Evolutionary conservation across 176 grass and related monocot genomes (phyloP).

Genomic region (Oropetium thomaeum): DNA sequence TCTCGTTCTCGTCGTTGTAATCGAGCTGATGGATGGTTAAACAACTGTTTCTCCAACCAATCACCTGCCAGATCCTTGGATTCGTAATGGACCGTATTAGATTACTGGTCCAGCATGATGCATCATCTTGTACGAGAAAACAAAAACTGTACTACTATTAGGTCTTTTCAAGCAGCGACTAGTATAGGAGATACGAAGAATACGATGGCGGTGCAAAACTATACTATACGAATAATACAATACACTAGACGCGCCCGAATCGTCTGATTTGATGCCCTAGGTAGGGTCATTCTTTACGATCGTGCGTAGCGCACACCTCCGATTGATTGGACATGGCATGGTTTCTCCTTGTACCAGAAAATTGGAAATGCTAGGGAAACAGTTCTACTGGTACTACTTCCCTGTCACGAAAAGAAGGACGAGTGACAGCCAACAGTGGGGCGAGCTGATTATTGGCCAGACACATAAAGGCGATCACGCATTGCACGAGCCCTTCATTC

Average conservation of each 20-base stretch:
- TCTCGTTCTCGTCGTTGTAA: not conserved
- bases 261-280: constrained; percentile 1
- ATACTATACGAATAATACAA: too few species aligned
- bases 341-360: not conserved
- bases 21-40: not conserved
- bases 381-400: not conserved
- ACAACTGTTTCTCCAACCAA: not conserved
- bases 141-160: too few species aligned
- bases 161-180: too few species aligned
- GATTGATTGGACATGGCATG: not conserved
- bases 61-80: not conserved
- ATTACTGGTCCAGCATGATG: not conserved
- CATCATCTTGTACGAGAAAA: not conserved
- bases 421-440: not conserved
- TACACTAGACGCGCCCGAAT: too few species aligned
- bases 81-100: not conserved
- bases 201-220: not conserved
- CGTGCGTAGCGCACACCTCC: not conserved
- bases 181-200: not conserved
- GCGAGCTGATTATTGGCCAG: not conserved
- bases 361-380: not conserved
- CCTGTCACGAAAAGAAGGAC: not conserved
- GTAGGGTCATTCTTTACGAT: constrained; percentile 2
- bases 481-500: not conserved
- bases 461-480: constrained; percentile 26